Evolutionary conservation across 1,139 yeast genomes (phyloP).

Genomic region (Casaregolazyma lundiana): DNA sequence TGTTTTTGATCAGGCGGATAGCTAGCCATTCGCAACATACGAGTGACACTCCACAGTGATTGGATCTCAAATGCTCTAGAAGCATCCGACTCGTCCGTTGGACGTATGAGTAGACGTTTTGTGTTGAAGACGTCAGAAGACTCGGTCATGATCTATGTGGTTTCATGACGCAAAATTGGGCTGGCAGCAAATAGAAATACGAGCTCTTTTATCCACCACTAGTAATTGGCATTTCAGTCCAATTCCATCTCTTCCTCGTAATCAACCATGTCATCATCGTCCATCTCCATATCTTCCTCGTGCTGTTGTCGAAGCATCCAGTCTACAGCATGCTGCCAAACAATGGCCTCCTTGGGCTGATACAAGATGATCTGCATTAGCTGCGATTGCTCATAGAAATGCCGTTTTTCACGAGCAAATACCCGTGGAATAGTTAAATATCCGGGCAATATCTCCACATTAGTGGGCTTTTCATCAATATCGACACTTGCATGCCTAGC

Average conservation of each 20-base stretch:
- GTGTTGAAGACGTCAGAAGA: too few species aligned
- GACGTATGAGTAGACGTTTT: too few species aligned
- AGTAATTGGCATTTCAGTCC: neutral
- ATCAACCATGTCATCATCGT: slow-evolving; percentile 2
- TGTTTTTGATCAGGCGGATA: too few species aligned
- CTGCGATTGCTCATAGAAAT: slow-evolving; percentile 16
- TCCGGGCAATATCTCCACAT: slow-evolving; percentile 11
- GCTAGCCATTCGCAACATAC: too few species aligned
- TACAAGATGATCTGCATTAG: slow-evolving; percentile 1
- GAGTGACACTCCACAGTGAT: too few species aligned
- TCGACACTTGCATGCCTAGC: neutral
- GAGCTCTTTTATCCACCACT: neutral
- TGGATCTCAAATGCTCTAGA: too few species aligned
- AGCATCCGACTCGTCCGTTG: too few species aligned
- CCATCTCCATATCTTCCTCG: slow-evolving; percentile 1
- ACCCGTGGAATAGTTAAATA: slow-evolving; percentile 20
- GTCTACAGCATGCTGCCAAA: slow-evolving; percentile 8
- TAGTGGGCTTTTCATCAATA: neutral
- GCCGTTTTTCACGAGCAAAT: slow-evolving; percentile 13
- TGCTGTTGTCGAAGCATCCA: neutral
- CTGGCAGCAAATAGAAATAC: too few species aligned
- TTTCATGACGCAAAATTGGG: too few species aligned
- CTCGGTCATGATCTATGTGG: too few species aligned
- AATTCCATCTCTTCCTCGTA: slow-evolving; percentile 10
- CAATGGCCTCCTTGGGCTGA: slow-evolving; percentile 3